Base-by-base conservation (phyloP, 2,329 filamentous ascomycete genomes). In the Aspergillus sp. region DNA sequence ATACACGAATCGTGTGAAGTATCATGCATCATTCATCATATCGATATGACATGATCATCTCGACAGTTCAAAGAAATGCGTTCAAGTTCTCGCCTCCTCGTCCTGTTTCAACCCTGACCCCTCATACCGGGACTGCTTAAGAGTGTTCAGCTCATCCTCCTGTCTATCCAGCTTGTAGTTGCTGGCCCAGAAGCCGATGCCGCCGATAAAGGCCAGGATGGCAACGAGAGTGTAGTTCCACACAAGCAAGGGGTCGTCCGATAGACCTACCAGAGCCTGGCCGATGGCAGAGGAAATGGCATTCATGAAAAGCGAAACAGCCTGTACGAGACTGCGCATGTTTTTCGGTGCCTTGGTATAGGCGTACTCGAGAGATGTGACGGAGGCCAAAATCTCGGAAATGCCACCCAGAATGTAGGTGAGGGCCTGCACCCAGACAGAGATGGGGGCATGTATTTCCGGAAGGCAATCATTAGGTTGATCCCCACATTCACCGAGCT, bases 341-440 rank as follows among this genome's bases (percentile, higher is more conserved):
- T 90, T 91, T 71, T 83, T 86, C 39, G 89, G 89, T 0, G 88
- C 88, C 75, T 90, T 90, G 68, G 86, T 87, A 77, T 86, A 91
- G 39, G 89, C 89, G 65, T 90, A 90, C 71, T 91, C 89, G 66
- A 88, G 84, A 1, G 85, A 86, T 1, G 83, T 85, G 63, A 85
- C 81, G 12, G 77, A 80, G 8, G 81, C 78, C 63, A 85, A 81
- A 62, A 84, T 84, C 65, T 85, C 83, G 3, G 81, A 82, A 61
- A 84, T 77, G 39, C 78, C 83, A 58, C 84, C 77, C 3, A 86
- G 73, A 11, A 83, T 73, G 65, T 82, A 81, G 2, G 77, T 73
- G 3, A 78, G 70, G 11, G 79, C 68, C 63, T 84, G 81, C 9
- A 78, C 71, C 79, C 82, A 84, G 43, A 90, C 87, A 66, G 85